Evolutionary conservation across 2,329 filamentous ascomycete genomes (phyloP).

Genomic region (Sarocladium brachiariae): DNA sequence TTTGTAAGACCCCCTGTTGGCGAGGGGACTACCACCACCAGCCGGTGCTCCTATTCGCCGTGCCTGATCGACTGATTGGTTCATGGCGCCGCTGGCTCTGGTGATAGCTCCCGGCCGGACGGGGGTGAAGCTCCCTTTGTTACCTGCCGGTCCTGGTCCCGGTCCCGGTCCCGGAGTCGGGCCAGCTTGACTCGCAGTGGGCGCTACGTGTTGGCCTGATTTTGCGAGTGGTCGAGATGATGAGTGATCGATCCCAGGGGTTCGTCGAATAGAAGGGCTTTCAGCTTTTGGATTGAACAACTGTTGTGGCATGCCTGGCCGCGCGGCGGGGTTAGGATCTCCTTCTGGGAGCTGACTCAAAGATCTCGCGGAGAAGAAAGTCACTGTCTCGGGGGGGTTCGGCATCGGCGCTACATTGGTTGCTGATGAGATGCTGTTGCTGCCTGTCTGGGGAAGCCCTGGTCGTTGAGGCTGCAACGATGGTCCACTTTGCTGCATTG

Average conservation of each 20-base stretch:
- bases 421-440: not conserved
- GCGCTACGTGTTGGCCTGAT: constrained; percentile 45
- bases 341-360: constrained; percentile 48
- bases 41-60: constrained; percentile 55
- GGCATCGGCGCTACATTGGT: not conserved
- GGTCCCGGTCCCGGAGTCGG: constrained; percentile 11
- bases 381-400: constrained; percentile 36
- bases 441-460: not conserved
- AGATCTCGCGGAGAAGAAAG: constrained; percentile 66
- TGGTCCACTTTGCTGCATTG: constrained; percentile 8
- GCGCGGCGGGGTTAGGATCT: not conserved
- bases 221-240: constrained; percentile 66
- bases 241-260: constrained; percentile 76
- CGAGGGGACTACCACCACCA: constrained; percentile 46
- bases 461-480: not conserved
- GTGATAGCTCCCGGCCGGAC: constrained; percentile 23
- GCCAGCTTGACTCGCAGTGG: constrained; percentile 22
- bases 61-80: constrained; percentile 46
- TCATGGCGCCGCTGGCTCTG: constrained; percentile 34
- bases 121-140: constrained; percentile 22
- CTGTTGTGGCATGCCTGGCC: constrained; percentile 26
- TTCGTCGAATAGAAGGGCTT: constrained; percentile 82
- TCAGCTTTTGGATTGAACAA: constrained; percentile 69
- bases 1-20: constrained; percentile 51
- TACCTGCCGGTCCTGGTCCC: constrained; percentile 14